phyloP scores from a whole-genome alignment of 2,329 filamentous ascomycete genomes.

The Fusarium sororula region DNA sequence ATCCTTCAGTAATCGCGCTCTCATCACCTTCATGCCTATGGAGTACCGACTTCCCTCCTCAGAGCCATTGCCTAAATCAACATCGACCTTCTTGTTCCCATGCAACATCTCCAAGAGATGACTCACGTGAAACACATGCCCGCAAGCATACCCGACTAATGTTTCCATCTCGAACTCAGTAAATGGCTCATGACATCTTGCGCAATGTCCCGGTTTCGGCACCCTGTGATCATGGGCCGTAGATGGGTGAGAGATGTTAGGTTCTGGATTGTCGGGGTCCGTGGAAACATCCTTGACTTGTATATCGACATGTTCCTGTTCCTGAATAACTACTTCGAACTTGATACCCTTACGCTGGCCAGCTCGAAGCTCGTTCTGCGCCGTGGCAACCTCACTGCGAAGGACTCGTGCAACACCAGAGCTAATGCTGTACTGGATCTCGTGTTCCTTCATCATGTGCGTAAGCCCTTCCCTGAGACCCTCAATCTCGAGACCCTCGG shows the following conservation, averaged over 20 bases:
- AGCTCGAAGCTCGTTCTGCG: conserved; percentile 80
- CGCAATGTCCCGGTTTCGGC: conserved; percentile 65
- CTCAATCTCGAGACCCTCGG: conserved; percentile 91
- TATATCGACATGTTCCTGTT: conserved; percentile 54
- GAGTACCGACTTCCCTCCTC: conserved; percentile 64
- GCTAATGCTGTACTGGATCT: conserved; percentile 93
- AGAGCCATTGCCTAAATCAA: conserved; percentile 55
- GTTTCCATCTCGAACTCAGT: conserved; percentile 73
- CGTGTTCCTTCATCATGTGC: conserved; percentile 93
- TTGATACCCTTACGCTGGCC: conserved; percentile 88
- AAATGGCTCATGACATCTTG: conserved; percentile 65
- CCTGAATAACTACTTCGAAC: conserved; percentile 75
- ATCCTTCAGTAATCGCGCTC: conserved; percentile 80
- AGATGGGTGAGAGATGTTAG: conserved; percentile 22
- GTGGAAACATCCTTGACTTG: conserved; percentile 52
- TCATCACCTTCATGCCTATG: conserved; percentile 87
- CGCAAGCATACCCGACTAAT: conserved; percentile 82
- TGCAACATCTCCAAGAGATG: conserved; percentile 70
- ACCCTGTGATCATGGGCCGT: conserved; percentile 44
- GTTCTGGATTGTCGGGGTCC: conserved; percentile 36
- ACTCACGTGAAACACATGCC: conserved; percentile 81
- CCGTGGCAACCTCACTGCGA: conserved; percentile 83
- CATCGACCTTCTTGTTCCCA: conserved; percentile 57
- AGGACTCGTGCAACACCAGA: conserved; percentile 88
- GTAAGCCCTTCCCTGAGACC: conserved; percentile 88